Evolutionary conservation across 140 eudicot species (phyloP).

Genomic region (Anethum foeniculum): DNA sequence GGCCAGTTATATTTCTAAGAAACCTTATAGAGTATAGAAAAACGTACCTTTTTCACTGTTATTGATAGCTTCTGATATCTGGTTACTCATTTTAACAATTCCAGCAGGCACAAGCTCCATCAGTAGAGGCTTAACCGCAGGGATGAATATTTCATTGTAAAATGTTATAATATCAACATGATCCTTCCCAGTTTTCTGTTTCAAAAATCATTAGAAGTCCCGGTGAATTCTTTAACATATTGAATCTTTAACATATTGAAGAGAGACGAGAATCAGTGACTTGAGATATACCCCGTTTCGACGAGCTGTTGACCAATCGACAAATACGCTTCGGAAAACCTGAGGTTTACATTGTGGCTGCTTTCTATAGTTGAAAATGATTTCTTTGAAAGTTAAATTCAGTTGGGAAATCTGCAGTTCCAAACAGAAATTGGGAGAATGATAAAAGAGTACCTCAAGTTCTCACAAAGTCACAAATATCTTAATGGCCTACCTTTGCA

Average conservation of each 20-base stretch:
- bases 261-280: not conserved
- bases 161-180: constrained; percentile 87
- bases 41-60: constrained; percentile 43
- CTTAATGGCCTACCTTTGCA: constrained; percentile 67
- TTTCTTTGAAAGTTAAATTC: constrained; percentile 78
- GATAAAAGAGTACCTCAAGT: constrained; percentile 4
- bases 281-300: constrained; percentile 46
- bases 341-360: constrained; percentile 94
- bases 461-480: constrained; percentile 13
- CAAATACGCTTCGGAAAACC: constrained; percentile 84
- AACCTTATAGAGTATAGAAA: not conserved
- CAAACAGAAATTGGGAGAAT: constrained; percentile 9
- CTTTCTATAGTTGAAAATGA: constrained; percentile 70
- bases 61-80: constrained; percentile 44
- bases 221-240: not conserved
- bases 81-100: constrained; percentile 33
- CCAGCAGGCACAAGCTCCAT: constrained; percentile 70
- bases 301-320: constrained; percentile 59
- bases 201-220: constrained; percentile 7
- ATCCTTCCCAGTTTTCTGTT: constrained; percentile 77
- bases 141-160: constrained; percentile 82
- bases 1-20: not conserved
- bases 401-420: constrained; percentile 74
- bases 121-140: constrained; percentile 72
- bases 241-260: not conserved